Percentiles rank a stretch among this genome's conserved stretches.
phyloP scores from a whole-genome alignment of 257 asterid species.

The Solanum dulcamara region DNA sequence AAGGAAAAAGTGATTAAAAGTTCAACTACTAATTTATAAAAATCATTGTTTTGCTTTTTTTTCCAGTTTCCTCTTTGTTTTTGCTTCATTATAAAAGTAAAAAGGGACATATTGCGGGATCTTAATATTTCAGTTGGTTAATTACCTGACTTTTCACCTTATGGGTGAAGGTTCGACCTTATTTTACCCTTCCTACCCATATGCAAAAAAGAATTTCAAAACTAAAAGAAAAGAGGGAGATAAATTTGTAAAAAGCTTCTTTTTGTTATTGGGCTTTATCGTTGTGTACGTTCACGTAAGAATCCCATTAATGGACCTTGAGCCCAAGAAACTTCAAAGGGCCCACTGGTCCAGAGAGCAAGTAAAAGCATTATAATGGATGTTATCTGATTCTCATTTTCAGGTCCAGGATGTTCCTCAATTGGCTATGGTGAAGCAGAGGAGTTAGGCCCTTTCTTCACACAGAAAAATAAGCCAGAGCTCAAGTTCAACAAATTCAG shows the following conservation, averaged over 20 bases:
- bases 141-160: neutral
- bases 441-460: constrained; percentile 79
- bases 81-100: neutral
- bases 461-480: constrained; percentile 56
- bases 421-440: constrained; percentile 73
- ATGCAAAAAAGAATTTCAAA: neutral
- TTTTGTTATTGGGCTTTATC: neutral
- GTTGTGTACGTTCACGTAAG: neutral
- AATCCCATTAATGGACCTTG: neutral
- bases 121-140: neutral
- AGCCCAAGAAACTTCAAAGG: neutral
- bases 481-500: constrained; percentile 53
- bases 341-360: neutral
- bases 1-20: neutral
- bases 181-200: neutral
- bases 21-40: neutral
- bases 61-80: neutral
- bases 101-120: neutral
- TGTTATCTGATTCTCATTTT: neutral
- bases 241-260: neutral
- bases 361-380: neutral
- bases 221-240: neutral
- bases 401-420: constrained; percentile 97
- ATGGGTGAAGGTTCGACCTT: neutral
- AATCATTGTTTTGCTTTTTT: neutral